Evolutionary conservation across 2,329 filamentous ascomycete species (phyloP).

Genomic region (Ophiostoma tasmaniense): DNA sequence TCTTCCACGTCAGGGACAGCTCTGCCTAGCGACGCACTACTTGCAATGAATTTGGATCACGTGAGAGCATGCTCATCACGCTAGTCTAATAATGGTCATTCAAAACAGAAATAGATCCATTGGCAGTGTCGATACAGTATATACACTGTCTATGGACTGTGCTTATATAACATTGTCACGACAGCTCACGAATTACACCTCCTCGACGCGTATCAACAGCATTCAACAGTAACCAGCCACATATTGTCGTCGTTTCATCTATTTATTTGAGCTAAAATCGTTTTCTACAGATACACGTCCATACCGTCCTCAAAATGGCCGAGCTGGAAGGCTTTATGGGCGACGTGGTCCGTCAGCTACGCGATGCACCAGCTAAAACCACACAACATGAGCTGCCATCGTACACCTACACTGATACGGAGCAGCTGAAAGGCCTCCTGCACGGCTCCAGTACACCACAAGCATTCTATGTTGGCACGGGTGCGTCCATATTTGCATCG

Average conservation of each 20-base stretch:
- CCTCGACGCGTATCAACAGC: not conserved
- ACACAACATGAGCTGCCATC: constrained; percentile 37
- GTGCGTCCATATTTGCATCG: constrained; percentile 46
- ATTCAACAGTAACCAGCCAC: not conserved
- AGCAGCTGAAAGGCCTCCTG: constrained; percentile 26
- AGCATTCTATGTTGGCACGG: constrained; percentile 49
- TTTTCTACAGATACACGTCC: too few species aligned
- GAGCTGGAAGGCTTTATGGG: constrained; percentile 20
- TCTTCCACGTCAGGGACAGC: constrained; percentile 10
- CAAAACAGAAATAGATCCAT: not conserved
- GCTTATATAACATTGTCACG: not conserved
- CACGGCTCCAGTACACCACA: constrained; percentile 40
- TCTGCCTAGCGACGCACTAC: constrained; percentile 9
- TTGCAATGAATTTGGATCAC: not conserved
- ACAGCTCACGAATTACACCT: not conserved
- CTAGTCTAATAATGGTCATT: not conserved
- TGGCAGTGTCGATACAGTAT: not conserved
- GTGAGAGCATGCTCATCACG: not conserved
- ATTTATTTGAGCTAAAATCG: too few species aligned
- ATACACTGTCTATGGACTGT: not conserved
- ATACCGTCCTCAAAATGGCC: constrained; percentile 15
- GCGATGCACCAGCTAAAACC: constrained; percentile 1
- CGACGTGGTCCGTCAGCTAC: constrained; percentile 22
- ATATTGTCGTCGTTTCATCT: not conserved
- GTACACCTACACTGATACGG: constrained; percentile 36